Base-by-base conservation (phyloP, 2,329 filamentous ascomycete genomes). In the Ophiostoma novo-ulmi region DNA sequence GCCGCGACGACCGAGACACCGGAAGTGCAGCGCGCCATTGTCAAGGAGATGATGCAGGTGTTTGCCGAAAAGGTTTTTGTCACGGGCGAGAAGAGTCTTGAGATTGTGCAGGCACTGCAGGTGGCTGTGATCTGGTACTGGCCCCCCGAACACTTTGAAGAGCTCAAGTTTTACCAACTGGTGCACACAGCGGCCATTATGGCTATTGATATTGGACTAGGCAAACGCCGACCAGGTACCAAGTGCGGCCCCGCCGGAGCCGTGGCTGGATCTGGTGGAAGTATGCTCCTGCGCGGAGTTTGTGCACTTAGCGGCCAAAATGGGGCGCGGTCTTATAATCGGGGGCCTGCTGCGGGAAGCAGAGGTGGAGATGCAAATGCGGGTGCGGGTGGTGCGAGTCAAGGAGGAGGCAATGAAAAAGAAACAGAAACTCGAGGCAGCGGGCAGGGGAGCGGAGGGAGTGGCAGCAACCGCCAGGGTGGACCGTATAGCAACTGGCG, bases 111-210 rank as follows among this genome's bases (percentile, higher is more conserved):
- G 80, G 87, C 91, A 1, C 81, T 97, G 58, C 85, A 92, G 71
- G 82, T 97, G 3, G 84, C 88, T 7, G 88, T 89, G n/a, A 85
- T 93, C 26, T 97, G 93, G 91, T 96, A 97, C 78, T 89, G 88
- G 78, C 92, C 92, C 20, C 93, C 93, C 0, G 89, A 94, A 74
- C 86, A 91, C 75, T 91, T 91, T 72, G 92, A 96, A 76, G 91
- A 95, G 80, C 87, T 94, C 76, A 95, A 95, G 77, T 96, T 95
- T 78, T 97, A 95, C 80, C 91, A 94, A 80, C 85, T 95, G 74
- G 88, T 93, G 65, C 92, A 97, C 78, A 88, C 92, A 76, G 90
- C 91, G 1, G 89, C 89, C 67, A 86, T 92, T 75, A 92, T 97
- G 89, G 90, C 90, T 36, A 88, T 96, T 70, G 93, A 97, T 75